These are phyloP conservation scores for Trichosporon sp. DNA, from an alignment of 1,284 basidiomycete species.

Conservation along the genomic window DNA sequence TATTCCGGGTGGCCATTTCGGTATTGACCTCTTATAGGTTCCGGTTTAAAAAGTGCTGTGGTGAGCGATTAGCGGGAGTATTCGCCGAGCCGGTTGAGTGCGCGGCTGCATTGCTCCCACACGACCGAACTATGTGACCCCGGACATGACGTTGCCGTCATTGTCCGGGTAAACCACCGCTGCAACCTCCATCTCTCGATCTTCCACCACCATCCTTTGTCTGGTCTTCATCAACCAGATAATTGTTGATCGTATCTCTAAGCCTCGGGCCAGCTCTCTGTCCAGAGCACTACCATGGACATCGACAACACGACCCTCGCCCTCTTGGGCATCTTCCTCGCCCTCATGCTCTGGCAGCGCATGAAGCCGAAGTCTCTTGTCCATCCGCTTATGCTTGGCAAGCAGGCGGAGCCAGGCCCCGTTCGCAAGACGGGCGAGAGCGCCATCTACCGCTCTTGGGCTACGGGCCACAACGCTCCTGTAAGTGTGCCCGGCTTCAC, in stretches of 20 bases:
- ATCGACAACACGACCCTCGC: slow-evolving; percentile 53
- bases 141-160: slow-evolving; percentile 14
- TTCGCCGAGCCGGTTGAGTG: background rate
- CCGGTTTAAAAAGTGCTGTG: background rate
- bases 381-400: slow-evolving; percentile 55
- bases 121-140: slow-evolving; percentile 2
- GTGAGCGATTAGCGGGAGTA: background rate
- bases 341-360: slow-evolving; percentile 47
- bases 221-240: background rate
- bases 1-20: background rate
- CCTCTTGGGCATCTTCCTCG: slow-evolving; percentile 43
- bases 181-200: background rate
- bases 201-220: background rate
- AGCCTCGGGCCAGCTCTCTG: background rate
- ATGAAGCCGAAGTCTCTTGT: slow-evolving; percentile 51
- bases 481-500: slow-evolving; percentile 36
- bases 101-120: slow-evolving; percentile 6
- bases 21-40: background rate
- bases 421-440: slow-evolving; percentile 51
- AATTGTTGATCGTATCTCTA: background rate
- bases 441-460: slow-evolving; percentile 54
- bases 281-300: slow-evolving; percentile 20
- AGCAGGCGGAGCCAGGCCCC: slow-evolving; percentile 50
- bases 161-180: slow-evolving; percentile 10
- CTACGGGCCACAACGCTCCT: slow-evolving; percentile 55